Conservation (phyloP, 75 land plant species). For the Picea glauca region DNA sequence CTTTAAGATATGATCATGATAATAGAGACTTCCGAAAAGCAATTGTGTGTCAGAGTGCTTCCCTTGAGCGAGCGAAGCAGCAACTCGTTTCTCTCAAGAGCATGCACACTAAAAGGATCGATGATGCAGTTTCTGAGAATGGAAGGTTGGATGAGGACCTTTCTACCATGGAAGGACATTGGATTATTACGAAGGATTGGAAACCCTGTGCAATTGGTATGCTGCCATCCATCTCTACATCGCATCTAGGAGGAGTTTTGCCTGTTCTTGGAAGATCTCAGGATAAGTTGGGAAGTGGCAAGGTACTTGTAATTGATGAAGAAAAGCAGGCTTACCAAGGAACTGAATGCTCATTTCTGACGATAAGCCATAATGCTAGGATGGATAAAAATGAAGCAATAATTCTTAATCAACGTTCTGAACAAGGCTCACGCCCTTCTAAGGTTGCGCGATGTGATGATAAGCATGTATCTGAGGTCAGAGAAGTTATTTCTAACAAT, state of each 20-base stretch:
- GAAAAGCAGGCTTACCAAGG: not conserved
- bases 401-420: not conserved
- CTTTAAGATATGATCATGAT: not conserved
- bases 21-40: not conserved
- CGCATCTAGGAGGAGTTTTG: slow-evolving; percentile 26
- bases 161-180: slow-evolving; percentile 14
- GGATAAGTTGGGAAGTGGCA: not conserved
- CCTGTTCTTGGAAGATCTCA: slow-evolving; percentile 30
- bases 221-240: slow-evolving; percentile 54
- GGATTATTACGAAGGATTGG: slow-evolving; percentile 65
- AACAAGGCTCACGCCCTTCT: not conserved
- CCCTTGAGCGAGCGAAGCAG: slow-evolving; percentile 23
- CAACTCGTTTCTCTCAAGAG: slow-evolving; percentile 33
- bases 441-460: not conserved
- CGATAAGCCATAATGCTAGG: not conserved
- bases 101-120: not conserved
- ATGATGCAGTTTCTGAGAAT: not conserved
- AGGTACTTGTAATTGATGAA: not conserved
- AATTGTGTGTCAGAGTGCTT: slow-evolving; percentile 1
- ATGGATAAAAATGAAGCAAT: not conserved
- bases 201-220: slow-evolving; percentile 84
- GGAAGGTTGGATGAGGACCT: not conserved
- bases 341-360: not conserved
- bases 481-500: not conserved
- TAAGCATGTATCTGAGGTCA: not conserved